Evolutionary conservation across 164 flowering plant species (phyloP), one percentile per base, ranked within the genome.

Genomic region (Kingdonia uniflora): DNA sequence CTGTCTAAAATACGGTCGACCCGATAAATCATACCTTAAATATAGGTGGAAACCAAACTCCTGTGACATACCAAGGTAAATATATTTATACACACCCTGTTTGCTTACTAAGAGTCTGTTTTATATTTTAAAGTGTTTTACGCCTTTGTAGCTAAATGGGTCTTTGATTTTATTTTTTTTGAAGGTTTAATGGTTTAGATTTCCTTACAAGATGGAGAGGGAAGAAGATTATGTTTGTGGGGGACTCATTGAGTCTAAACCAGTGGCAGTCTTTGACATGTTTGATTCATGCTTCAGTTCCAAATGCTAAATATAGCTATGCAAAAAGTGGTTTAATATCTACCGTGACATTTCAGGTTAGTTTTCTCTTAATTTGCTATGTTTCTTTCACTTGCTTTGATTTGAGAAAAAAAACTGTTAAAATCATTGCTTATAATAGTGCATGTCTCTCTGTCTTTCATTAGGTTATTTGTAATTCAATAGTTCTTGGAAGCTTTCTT

Each of bases 171-270:
- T 19, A 5, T 23, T 17, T 38, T n/a, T 42, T 13, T 53, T 64
- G 68, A 60, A 86, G 95, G 73, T 86, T 86, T 57, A 78, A 81
- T 75, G 91, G 80, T 56, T 4, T 75, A 67, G 54, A 59, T 50
- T 86, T 86, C 56, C 52, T 86, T 78, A 63, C 52, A 65, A 76
- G 59, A 60, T 65, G 68, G 74, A 75, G 78, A 41, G 95, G 95
- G 71, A 86, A 85, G 78, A 82, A 76, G 70, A 79, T 85, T 0
- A 80, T 82, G 95, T 85, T 85, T 55, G 90, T 86, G 63, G 95
- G 95, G 14, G 95, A 86, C 62, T 86, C 95, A 11, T 54, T 86
- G 68, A 81, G 86, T 54, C 52, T 67, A 51, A 84, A 86, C 63
- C 84, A 80, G 63, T 86, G 81, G 77, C 52, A 69, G 16, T 86